phyloP scores from a whole-genome alignment of 1,284 basidiomycete genomes.

The Sphagnurus paluster region DNA sequence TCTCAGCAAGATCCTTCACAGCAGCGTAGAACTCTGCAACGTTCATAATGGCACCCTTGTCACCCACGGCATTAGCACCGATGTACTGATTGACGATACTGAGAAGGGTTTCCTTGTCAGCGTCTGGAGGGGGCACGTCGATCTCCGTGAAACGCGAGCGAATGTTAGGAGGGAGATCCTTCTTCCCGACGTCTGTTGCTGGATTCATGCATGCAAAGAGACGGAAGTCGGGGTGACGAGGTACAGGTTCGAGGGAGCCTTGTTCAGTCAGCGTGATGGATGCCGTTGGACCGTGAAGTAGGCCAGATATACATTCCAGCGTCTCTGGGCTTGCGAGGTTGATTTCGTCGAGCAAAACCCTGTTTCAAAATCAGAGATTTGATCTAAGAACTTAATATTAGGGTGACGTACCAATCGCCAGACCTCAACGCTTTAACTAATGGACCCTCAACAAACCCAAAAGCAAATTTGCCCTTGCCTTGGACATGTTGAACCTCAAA shows the following conservation, averaged over 20 bases:
- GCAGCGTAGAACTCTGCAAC: conserved; percentile 89
- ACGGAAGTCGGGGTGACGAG: conserved; percentile 93
- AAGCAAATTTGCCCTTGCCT: conserved; percentile 86
- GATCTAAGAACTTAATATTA: background rate
- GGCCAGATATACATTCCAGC: conserved; percentile 86
- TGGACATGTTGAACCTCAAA: conserved; percentile 89
- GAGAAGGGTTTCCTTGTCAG: conserved; percentile 88
- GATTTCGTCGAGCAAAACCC: conserved; percentile 95
- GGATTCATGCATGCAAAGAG: conserved; percentile 99
- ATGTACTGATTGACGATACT: conserved; percentile 92
- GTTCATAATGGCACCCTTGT: conserved; percentile 88
- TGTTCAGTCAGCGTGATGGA: conserved; percentile 95
- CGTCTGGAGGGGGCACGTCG: conserved; percentile 91
- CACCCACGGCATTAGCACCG: conserved; percentile 79
- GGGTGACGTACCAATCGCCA: conserved; percentile 81
- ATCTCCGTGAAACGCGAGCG: conserved; percentile 95
- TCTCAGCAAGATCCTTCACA: conserved; percentile 79
- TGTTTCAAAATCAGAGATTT: conserved; percentile 29
- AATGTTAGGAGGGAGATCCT: conserved; percentile 90
- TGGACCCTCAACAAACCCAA: conserved; percentile 95
- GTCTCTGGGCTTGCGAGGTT: conserved; percentile 96
- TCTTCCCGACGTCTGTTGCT: conserved; percentile 98
- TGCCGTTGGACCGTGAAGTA: conserved; percentile 83
- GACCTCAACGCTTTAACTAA: conserved; percentile 88
- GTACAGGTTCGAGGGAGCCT: conserved; percentile 88